Evolutionary conservation across 768 basidiomycete species (phyloP), one percentile per base, ranked within the genome.

Genomic region (Hemileccinum impolitum): DNA sequence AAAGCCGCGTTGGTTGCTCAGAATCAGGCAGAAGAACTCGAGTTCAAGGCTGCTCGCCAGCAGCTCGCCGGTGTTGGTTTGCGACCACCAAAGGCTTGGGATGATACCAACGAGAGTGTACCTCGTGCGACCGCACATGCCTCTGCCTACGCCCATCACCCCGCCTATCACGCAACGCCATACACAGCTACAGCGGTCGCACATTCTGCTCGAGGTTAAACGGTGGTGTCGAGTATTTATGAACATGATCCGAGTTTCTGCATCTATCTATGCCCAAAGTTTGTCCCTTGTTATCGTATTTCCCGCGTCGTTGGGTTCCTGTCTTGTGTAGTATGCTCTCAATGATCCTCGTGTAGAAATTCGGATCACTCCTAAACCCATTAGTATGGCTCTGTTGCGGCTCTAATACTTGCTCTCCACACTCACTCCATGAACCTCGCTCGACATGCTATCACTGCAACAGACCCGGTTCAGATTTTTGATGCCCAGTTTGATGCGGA

Each of bases 401-500:
- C 39, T 32, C 47, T 37, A 30, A 12, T 52, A 39, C 36, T 53
- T 50, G 42, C 42, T 46, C 52, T 60, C 53, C 50, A 47, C 48
- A 28, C 55, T 39, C 48, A 58, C 70, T 35, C 72, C 72, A 93
- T 93, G 90, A 90, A 93, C 76, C 75, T 92, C 63, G 89, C 84
- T 59, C 82, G 90, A 61, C 87, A 90, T 66, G 83, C 85, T 32
- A 90, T 93, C 71, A 81, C 85, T 52, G 72, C 89, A 19, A 85
- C 88, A 34, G 76, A 72, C 50, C 89, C 89, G 3, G 76, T 89
- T 47, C 80, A 84, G 59, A 80, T 93, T 59, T 75, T 85, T 52
- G 84, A 92, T 71, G 82, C 83, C 50, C 80, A 80, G 53, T 90
- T 93, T 59, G 89, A 92, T 60, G 69, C 84, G n/a, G 87, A 88